Base-by-base conservation (phyloP, 1,284 basidiomycete species). In the Cutaneotrichosporon cutaneum region DNA sequence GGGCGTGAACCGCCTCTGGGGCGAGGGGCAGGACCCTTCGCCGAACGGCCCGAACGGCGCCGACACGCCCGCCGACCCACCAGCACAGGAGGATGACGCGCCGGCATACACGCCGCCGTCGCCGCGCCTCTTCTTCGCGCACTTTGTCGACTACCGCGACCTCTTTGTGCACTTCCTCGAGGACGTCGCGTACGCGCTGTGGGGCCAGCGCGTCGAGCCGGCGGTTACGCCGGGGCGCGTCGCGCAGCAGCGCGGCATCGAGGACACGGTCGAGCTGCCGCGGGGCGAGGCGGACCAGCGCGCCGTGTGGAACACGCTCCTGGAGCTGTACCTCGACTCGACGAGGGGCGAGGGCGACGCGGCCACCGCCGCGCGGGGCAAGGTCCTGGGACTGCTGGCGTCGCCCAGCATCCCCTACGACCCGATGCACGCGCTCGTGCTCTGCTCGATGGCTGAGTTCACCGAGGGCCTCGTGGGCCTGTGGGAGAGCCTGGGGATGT, bases 401-500 rank as follows among this genome's bases (percentile, higher is more conserved):
- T 78, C 81, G 26, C 68, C 78, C 26, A 33, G 14, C 16, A 80
- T 95, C 9, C 93, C 93, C 0, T 95, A 92, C 74, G 94, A 98
- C 70, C 83, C 86, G 1, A 92, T 87, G 58, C 94, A 98, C 74
- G 95, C 94, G 3, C 82, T 99, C 27, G 90, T 99, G 47, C 84
- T 99, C 0, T 99, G 94, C 80, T 90, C 93, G 7, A 90, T 88
- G 48, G 84, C 85, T 36, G 83, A 82, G 3, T 97, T 93, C 74
- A 92, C 88, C 0, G 85, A 86, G 0, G 95, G 95, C 0, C 83
- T 96, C 11, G 88, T 98, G 0, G 81, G 90, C 10, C 82, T 99
- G 0, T 98, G 94, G 89, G 95, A 98, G 80, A 87, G 86, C 58
- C 83, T 94, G 82, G 93, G 90, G 3, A 94, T 98, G 94, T 92